Conservation (phyloP, 208 protist species). For the Trypanosoma boissoni region DNA sequence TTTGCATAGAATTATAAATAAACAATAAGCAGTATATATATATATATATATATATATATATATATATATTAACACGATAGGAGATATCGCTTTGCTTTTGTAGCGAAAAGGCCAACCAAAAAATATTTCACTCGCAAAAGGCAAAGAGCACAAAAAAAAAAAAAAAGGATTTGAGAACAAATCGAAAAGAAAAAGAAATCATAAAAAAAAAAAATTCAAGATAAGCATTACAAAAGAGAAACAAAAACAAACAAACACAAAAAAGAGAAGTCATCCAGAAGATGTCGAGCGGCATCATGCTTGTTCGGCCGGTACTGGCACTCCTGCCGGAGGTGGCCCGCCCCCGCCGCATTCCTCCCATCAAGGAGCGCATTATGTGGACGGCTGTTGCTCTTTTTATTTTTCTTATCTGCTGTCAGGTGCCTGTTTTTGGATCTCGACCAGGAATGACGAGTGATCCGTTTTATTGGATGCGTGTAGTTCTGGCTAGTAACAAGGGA, state of each 20-base stretch:
- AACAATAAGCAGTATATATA: too few species aligned
- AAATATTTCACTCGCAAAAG: too few species aligned
- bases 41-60: conserved; percentile 10
- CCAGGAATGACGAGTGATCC: conserved; percentile 95
- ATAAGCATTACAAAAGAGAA: conserved; percentile 7
- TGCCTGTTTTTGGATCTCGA: conserved; percentile 98
- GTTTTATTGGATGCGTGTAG: conserved; percentile 99
- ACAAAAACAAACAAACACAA: conserved; percentile 21
- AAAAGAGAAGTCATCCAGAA: background rate
- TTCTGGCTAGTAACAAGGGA: conserved; percentile 99
- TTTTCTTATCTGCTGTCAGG: conserved; percentile 99
- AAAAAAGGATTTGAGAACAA: conserved; percentile 12
- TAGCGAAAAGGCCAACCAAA: too few species aligned
- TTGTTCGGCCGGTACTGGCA: conserved; percentile 93
- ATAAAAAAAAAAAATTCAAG: conserved; percentile 8
- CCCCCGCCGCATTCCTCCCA: conserved; percentile 84
- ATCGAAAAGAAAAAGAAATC: conserved; percentile 18
- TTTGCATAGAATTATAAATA: too few species aligned
- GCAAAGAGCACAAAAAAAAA: conserved; percentile 13
- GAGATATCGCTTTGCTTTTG: background rate
- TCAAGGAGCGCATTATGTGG: conserved; percentile 98
- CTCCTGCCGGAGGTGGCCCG: conserved; percentile 95
- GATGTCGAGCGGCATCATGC: conserved; percentile 63
- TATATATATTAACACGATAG: background rate
- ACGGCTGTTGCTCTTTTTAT: conserved; percentile 98